Evolutionary conservation across 306 rosid genomes (phyloP).

Genomic region (Arachis hypogaea): DNA sequence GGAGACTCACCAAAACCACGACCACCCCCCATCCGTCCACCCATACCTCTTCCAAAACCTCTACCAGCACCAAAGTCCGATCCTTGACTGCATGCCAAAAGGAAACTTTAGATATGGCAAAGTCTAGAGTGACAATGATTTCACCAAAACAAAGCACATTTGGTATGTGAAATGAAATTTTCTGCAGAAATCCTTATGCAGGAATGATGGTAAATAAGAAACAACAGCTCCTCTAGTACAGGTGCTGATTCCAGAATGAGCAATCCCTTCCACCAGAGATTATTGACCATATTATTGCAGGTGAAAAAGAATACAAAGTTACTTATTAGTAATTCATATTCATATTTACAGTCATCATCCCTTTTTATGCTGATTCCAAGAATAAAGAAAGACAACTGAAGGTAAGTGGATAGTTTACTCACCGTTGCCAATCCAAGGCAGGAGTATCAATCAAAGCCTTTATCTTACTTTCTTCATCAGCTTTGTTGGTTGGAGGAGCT

Average conservation of each 20-base stretch:
- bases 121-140: not conserved
- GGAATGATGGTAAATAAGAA: not conserved
- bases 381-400: conserved; percentile 17
- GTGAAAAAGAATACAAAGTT: too few relatives aligned
- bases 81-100: conserved; percentile 73
- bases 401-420: conserved; percentile 40
- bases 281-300: conserved; percentile 4
- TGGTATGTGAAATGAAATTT: conserved; percentile 1
- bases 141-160: conserved; percentile 18
- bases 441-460: conserved; percentile 89
- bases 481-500: conserved; percentile 70
- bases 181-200: not conserved
- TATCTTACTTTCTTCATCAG: conserved; percentile 94
- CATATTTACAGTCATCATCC: conserved; percentile 6
- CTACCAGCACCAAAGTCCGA: conserved; percentile 80
- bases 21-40: conserved; percentile 89
- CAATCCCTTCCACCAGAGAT: conserved; percentile 18
- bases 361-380: conserved; percentile 5
- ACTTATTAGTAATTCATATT: not conserved
- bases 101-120: not conserved
- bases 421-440: conserved; percentile 96
- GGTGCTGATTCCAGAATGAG: conserved; percentile 4
- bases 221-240: not conserved
- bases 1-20: conserved; percentile 85
- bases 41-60: conserved; percentile 89